These are phyloP conservation scores for Helianthus annuus DNA, from an alignment of 129 eudicot species.

Conservation along the genomic window HanXRQr2.0-SUNRISE NC_035438.2:3036885-3037384, in stretches of 20 bases:
- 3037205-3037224: no score
- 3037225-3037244: no score
- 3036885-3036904: slow-evolving; percentile 91
- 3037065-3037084: slow-evolving; percentile 94
- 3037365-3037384: no score
- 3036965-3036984: background rate
- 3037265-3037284: no score
- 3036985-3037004: background rate
- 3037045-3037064: slow-evolving; percentile 81
- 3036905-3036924: slow-evolving; percentile 87
- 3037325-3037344: no score
- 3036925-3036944: slow-evolving; percentile 93
- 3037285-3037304: no score
- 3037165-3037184: no score
- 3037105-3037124: slow-evolving; percentile 86
- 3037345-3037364: no score
- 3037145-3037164: no score
- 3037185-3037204: no score
- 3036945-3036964: slow-evolving; percentile 48
- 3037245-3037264: no score
- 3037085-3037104: slow-evolving; percentile 85
- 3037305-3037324: no score
- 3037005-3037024: background rate
- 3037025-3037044: background rate
- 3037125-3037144: slow-evolving; percentile 36